Conservation (phyloP, 2,329 filamentous ascomycete species). For the Aspergillus viridinutans region DNA sequence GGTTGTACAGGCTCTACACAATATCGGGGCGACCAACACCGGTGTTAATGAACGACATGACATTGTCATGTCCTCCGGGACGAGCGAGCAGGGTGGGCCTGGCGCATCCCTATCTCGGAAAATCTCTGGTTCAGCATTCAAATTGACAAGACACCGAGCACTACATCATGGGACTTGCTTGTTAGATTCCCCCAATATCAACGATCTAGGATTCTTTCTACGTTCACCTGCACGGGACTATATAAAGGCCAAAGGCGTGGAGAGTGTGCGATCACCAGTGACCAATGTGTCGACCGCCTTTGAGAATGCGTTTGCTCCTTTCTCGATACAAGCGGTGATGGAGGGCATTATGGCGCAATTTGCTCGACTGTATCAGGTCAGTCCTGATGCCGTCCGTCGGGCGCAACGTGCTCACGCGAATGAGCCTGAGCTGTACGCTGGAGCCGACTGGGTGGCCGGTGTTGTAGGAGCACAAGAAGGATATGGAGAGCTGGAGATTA, state of each 20-base stretch:
- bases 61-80: slow-evolving; percentile 66
- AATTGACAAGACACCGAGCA: slow-evolving; percentile 73
- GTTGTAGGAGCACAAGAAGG: slow-evolving; percentile 50
- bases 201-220: slow-evolving; percentile 64
- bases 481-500: slow-evolving; percentile 50
- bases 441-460: slow-evolving; percentile 35
- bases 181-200: slow-evolving; percentile 70
- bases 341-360: slow-evolving; percentile 63
- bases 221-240: slow-evolving; percentile 72
- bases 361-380: slow-evolving; percentile 57
- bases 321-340: slow-evolving; percentile 47
- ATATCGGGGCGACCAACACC: slow-evolving; percentile 46
- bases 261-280: slow-evolving; percentile 83
- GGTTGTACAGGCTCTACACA: slow-evolving; percentile 76
- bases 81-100: slow-evolving; percentile 12
- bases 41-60: slow-evolving; percentile 89
- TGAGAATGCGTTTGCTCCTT: slow-evolving; percentile 39
- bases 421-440: slow-evolving; percentile 30
- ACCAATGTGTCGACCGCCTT: slow-evolving; percentile 66
- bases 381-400: slow-evolving; percentile 29
- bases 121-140: slow-evolving; percentile 91
- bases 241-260: slow-evolving; percentile 78
- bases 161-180: slow-evolving; percentile 93
- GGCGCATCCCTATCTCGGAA: slow-evolving; percentile 56
- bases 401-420: slow-evolving; percentile 31